Conservation (phyloP, 2,329 filamentous ascomycete species). For the Alternaria sp. region DNA sequence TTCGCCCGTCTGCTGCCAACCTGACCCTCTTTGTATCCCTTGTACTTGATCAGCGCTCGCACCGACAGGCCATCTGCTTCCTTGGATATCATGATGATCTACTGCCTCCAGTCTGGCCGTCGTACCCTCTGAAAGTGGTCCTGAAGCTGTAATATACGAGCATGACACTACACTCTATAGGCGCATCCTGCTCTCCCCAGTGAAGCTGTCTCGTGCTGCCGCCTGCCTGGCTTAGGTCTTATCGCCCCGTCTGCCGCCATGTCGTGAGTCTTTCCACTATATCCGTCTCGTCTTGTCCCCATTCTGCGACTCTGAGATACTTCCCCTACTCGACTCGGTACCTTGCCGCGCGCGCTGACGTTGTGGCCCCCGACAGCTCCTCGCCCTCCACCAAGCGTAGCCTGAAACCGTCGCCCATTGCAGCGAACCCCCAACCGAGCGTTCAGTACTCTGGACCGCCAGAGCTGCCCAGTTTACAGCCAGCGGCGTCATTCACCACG, state of each 20-base stretch:
- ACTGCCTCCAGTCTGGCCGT: constrained; percentile 40
- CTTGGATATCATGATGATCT: constrained; percentile 49
- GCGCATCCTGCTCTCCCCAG: constrained; percentile 32
- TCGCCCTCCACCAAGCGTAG: constrained; percentile 53
- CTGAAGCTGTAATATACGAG: constrained; percentile 40
- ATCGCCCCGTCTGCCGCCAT: constrained; percentile 39
- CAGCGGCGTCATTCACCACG: constrained; percentile 35
- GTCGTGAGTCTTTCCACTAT: constrained; percentile 46
- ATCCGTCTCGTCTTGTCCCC: constrained; percentile 16
- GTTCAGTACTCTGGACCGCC: constrained; percentile 26
- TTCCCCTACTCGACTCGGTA: constrained; percentile 1
- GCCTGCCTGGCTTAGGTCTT: constrained; percentile 24
- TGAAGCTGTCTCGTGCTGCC: constrained; percentile 38
- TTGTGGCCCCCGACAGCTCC: constrained; percentile 43
- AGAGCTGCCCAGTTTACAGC: constrained; percentile 38
- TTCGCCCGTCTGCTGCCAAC: constrained; percentile 45
- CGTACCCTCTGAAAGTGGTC: constrained; percentile 39
- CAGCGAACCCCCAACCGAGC: constrained; percentile 38
- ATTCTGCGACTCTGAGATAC: constrained; percentile 7
- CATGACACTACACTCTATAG: constrained; percentile 43
- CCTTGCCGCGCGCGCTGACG: constrained; percentile 37
- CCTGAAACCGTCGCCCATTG: constrained; percentile 51
- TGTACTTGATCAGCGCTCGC: constrained; percentile 50
- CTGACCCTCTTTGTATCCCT: constrained; percentile 48
- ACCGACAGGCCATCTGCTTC: constrained; percentile 43